Evolutionary conservation across 768 basidiomycete species (phyloP).

Genomic region (Hemileccinum rubropunctum): DNA sequence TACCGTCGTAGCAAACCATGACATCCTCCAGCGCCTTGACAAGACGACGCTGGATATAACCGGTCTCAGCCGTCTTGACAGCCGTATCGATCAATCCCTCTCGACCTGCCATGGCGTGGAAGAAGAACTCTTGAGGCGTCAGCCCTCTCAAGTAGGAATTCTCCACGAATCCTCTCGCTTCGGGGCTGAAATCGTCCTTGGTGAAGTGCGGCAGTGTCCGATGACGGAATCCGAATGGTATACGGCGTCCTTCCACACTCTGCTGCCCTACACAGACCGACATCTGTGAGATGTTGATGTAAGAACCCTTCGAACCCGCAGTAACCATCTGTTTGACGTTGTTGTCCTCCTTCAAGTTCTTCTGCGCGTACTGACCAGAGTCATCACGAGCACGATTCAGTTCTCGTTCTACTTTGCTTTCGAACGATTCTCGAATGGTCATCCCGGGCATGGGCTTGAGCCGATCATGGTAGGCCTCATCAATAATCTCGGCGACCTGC

Average conservation of each 20-base stretch:
- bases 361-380: conserved; percentile 95
- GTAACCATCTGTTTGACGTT: conserved; percentile 99
- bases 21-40: conserved; percentile 99
- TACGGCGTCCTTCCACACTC: conserved; percentile 95
- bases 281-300: conserved; percentile 99
- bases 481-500: conserved; percentile 75
- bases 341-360: conserved; percentile 97
- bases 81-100: conserved; percentile 99
- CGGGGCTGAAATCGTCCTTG: conserved; percentile 97
- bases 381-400: conserved; percentile 94
- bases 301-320: conserved; percentile 96
- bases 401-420: conserved; percentile 85
- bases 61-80: conserved; percentile 99
- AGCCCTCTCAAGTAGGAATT: conserved; percentile 96
- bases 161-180: conserved; percentile 97
- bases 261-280: conserved; percentile 99
- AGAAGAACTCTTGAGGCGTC: conserved; percentile 98
- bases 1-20: conserved; percentile 96
- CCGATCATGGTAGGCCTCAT: conserved; percentile 79
- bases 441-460: conserved; percentile 93
- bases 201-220: conserved; percentile 96
- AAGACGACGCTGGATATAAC: conserved; percentile 96
- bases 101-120: conserved; percentile 99
- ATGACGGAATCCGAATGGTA: conserved; percentile 97
- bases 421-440: conserved; percentile 99